A percentile compares a stretch with the other conserved stretches of the same genome.
Evolutionary conservation across 306 rosid genomes (phyloP).

Genomic region (Luffa acutangula): DNA sequence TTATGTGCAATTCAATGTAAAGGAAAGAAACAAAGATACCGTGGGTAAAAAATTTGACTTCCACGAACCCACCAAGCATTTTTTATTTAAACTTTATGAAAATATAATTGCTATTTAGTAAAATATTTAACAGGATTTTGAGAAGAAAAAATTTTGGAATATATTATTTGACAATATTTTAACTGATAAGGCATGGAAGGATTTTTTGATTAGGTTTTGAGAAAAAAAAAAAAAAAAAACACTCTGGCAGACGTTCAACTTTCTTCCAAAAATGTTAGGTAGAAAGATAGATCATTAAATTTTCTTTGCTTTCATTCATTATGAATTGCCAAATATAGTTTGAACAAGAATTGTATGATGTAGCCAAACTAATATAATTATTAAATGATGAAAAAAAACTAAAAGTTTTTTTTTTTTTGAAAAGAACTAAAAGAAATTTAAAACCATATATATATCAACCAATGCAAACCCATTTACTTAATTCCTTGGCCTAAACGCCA

Average conservation of each 20-base stretch:
- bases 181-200: not conserved
- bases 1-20: not conserved
- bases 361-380: not conserved
- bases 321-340: not conserved
- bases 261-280: not conserved
- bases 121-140: not conserved
- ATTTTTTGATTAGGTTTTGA: too few relatives aligned
- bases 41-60: not conserved
- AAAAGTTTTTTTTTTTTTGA: not conserved
- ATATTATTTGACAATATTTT: not conserved
- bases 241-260: not conserved
- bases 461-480: not conserved
- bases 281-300: not conserved
- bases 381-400: not conserved
- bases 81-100: not conserved
- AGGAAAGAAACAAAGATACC: too few relatives aligned
- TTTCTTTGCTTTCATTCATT: not conserved
- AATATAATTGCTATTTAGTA: not conserved
- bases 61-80: not conserved
- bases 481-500: not conserved
- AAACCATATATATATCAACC: not conserved
- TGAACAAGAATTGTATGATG: not conserved
- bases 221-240: not conserved
- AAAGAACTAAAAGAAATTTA: not conserved
- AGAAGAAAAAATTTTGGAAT: not conserved